Evolutionary conservation across 176 grass and related monocot species (phyloP).

Genomic region (Tillandsia leiboldiana): DNA sequence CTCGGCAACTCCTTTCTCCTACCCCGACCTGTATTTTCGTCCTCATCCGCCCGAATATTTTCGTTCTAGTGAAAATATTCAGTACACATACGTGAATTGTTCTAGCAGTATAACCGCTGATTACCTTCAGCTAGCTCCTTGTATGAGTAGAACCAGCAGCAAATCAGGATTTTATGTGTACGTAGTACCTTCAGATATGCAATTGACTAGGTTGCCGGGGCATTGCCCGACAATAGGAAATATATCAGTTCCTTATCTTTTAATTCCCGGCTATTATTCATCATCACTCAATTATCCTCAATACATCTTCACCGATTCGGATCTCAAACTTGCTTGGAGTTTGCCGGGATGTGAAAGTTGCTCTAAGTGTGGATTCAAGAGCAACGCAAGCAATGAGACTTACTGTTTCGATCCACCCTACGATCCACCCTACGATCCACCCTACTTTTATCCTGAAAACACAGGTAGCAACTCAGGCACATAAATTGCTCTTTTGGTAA

Average conservation of each 20-base stretch:
- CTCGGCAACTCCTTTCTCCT: conserved; percentile 1
- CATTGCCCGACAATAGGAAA: background rate
- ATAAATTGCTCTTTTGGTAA: background rate
- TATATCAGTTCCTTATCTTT: background rate
- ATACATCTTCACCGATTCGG: background rate
- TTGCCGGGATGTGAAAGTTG: background rate
- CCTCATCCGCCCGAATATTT: no score
- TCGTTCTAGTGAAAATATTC: no score
- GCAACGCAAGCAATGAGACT: background rate
- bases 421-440: background rate
- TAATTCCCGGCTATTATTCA: background rate
- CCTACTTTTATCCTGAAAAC: background rate
- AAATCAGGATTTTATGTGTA: background rate
- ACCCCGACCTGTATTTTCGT: no score
- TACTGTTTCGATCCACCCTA: background rate
- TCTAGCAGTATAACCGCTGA: background rate
- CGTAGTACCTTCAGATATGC: background rate
- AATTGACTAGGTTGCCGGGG: background rate
- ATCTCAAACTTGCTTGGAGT: background rate
- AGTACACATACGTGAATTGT: background rate
- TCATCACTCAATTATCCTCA: background rate
- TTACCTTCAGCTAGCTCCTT: background rate
- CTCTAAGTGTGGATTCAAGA: background rate
- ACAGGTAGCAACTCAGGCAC: background rate
- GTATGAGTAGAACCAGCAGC: background rate